Conservation (phyloP, 768 basidiomycete species). For the Pleurotus platypus region DNA sequence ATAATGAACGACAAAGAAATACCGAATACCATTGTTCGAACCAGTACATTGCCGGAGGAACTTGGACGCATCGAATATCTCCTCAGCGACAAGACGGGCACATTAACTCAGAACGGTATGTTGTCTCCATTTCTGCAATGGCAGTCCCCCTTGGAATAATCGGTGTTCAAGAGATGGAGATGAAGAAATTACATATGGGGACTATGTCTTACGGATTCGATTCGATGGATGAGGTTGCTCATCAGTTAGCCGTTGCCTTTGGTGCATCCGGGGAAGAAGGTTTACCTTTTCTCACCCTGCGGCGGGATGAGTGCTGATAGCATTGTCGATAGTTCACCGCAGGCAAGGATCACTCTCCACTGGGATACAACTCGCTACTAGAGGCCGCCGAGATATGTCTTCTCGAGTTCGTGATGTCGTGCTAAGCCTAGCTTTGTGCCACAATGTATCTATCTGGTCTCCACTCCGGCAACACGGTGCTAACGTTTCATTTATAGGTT, state of each 20-base stretch:
- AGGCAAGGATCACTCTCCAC: constrained; percentile 62
- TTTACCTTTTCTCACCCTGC: constrained; percentile 20
- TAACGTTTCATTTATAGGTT: constrained; percentile 50
- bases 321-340: constrained; percentile 27
- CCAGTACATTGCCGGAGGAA: constrained; percentile 97
- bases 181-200: constrained; percentile 98
- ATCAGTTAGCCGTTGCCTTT: constrained; percentile 86
- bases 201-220: constrained; percentile 96
- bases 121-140: constrained; percentile 2
- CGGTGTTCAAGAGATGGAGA: constrained; percentile 83
- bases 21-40: constrained; percentile 92
- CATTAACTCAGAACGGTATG: constrained; percentile 93
- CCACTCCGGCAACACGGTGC: not conserved
- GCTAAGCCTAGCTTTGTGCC: constrained; percentile 89
- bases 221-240: constrained; percentile 98
- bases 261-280: constrained; percentile 60
- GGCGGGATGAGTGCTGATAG: not conserved
- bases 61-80: constrained; percentile 94
- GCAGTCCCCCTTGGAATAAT: not conserved
- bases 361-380: constrained; percentile 76
- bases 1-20: constrained; percentile 95
- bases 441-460: constrained; percentile 59
- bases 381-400: constrained; percentile 93
- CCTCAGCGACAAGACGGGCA: constrained; percentile 97
- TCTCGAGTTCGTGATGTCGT: constrained; percentile 91